A percentile compares a stretch with the other conserved stretches of the same genome.
These are phyloP conservation scores for Circinella minor DNA, from an alignment of 371 early-diverging fungal genomes.

Conservation along the genomic window DNA sequence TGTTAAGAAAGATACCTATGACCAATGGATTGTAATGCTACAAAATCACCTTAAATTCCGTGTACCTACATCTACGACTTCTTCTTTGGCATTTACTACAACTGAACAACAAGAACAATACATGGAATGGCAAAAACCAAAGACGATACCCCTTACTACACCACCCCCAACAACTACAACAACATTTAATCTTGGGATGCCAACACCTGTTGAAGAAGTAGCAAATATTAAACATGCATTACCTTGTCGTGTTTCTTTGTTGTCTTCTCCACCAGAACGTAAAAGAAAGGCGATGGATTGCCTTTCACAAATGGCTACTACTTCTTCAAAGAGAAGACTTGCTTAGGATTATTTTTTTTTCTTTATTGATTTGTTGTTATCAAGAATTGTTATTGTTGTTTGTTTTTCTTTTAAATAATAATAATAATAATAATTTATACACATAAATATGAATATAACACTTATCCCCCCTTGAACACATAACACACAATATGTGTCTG, in stretches of 20 bases:
- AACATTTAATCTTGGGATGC: constrained; percentile 11
- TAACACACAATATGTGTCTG: too few species aligned
- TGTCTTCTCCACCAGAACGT: constrained; percentile 9
- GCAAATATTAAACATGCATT: constrained; percentile 1
- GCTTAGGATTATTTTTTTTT: not conserved
- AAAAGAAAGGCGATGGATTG: constrained; percentile 1
- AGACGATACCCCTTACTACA: constrained; percentile 4
- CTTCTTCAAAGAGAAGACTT: not conserved
- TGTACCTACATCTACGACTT: not conserved
- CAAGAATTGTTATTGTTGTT: not conserved
- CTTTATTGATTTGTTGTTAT: not conserved
- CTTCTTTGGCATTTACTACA: not conserved
- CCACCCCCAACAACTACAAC: not conserved
- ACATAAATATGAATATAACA: too few species aligned
- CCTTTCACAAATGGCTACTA: not conserved
- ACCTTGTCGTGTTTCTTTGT: constrained; percentile 2
- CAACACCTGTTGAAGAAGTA: constrained; percentile 14
- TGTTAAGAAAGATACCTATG: constrained; percentile 63
- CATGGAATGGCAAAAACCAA: constrained; percentile 9
- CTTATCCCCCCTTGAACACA: too few species aligned
- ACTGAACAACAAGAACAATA: not conserved
- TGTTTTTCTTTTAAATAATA: not conserved
- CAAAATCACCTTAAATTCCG: constrained; percentile 29
- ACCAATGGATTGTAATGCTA: constrained; percentile 55
- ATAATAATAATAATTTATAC: too few species aligned